A percentile compares a stretch with the other conserved stretches of the same genome.
phyloP scores from a whole-genome alignment of 306 rosid genomes.

The Vigna hirtella region DNA sequence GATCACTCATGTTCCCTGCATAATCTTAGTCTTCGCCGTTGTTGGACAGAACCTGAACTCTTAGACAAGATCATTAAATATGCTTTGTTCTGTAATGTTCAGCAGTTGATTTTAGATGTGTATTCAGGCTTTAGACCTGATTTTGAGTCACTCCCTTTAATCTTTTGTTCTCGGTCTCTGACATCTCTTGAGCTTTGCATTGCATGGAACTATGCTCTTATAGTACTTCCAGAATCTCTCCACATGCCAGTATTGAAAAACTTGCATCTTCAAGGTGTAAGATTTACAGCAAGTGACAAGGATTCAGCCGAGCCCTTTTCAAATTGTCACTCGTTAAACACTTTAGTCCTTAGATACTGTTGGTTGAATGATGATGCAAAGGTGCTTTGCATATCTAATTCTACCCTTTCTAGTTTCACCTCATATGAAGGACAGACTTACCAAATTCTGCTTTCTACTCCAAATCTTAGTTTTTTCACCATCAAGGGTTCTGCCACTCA shows the following conservation, averaged over 20 bases:
- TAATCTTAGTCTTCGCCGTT: neutral
- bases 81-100: neutral
- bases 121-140: neutral
- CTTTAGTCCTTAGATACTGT: neutral
- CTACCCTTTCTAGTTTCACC: neutral
- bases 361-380: neutral
- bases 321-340: neutral
- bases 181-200: neutral
- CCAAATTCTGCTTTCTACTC: slow-evolving; percentile 10
- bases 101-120: neutral
- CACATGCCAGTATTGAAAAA: neutral
- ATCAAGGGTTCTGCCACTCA: neutral
- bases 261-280: neutral
- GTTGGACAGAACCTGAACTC: neutral
- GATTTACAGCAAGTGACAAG: neutral
- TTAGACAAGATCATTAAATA: neutral
- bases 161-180: neutral
- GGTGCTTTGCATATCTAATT: neutral
- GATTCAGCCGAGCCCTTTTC: neutral
- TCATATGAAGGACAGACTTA: neutral
- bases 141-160: neutral
- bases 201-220: neutral
- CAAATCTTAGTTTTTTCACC: neutral
- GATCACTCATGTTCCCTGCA: neutral
- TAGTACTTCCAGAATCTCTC: slow-evolving; percentile 1